phyloP scores from a whole-genome alignment of 2,329 filamentous ascomycete genomes.

The Sodiomyces alkalinus region DNA sequence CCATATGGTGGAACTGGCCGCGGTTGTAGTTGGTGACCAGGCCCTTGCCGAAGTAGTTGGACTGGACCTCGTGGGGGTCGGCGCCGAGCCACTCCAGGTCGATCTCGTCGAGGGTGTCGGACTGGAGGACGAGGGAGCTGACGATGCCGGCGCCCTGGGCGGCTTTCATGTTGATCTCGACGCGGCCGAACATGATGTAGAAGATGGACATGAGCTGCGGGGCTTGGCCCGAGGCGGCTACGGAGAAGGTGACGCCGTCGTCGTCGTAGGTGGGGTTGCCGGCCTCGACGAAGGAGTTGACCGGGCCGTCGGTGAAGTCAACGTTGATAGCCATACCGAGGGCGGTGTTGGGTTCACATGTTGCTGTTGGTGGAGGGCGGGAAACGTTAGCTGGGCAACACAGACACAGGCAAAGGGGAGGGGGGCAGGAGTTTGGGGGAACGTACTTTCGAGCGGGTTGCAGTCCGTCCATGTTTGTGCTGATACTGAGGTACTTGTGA shows the following conservation, averaged over 20 bases:
- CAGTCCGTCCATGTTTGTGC: constrained; percentile 26
- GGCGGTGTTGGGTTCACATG: constrained; percentile 63
- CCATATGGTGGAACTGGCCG: constrained; percentile 60
- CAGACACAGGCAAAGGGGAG: background rate
- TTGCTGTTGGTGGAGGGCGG: constrained; percentile 28
- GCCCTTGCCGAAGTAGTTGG: constrained; percentile 95
- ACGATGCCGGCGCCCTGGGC: constrained; percentile 86
- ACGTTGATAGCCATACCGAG: constrained; percentile 70
- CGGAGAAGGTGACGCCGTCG: constrained; percentile 69
- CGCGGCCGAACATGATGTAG: constrained; percentile 98
- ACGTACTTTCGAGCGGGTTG: constrained; percentile 22
- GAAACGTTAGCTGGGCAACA: constrained; percentile 7
- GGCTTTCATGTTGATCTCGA: constrained; percentile 72
- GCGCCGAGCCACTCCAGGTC: constrained; percentile 93
- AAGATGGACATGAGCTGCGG: constrained; percentile 80
- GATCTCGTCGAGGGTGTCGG: constrained; percentile 87
- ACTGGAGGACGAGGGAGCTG: constrained; percentile 80
- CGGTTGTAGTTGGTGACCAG: constrained; percentile 75
- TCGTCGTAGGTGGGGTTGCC: constrained; percentile 58
- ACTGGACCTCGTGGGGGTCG: constrained; percentile 65
- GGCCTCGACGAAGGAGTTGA: constrained; percentile 61
- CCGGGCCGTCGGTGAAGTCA: constrained; percentile 66
- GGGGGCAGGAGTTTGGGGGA: background rate
- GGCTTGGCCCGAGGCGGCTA: constrained; percentile 62
- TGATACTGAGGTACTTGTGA: constrained; percentile 11